Evolutionary conservation across 1,284 basidiomycete genomes (phyloP).

Genomic region (Paramarasmius palmivorus): DNA sequence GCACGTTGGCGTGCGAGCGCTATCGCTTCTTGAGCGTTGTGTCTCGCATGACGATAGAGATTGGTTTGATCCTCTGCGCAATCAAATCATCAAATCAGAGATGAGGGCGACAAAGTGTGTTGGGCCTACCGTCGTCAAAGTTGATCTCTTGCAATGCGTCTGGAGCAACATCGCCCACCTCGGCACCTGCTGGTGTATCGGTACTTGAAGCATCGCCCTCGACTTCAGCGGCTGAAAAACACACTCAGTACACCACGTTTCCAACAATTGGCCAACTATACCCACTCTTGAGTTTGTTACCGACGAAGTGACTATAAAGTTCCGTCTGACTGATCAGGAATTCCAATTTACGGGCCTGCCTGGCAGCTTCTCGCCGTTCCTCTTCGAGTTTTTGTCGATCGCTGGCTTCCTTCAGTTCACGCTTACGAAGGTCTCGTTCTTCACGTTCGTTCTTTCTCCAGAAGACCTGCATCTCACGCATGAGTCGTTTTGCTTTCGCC

Average conservation of each 20-base stretch:
- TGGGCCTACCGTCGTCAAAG: constrained; percentile 86
- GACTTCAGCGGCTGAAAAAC: constrained; percentile 75
- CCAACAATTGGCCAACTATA: constrained; percentile 17
- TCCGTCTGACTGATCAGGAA: constrained; percentile 99
- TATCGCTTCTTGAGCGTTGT: constrained; percentile 91
- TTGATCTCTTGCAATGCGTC: constrained; percentile 77
- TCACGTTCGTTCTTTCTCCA: constrained; percentile 99
- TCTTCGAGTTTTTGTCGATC: constrained; percentile 93
- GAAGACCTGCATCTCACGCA: constrained; percentile 95
- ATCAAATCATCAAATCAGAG: background rate
- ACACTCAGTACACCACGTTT: constrained; percentile 18
- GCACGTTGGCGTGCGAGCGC: constrained; percentile 82
- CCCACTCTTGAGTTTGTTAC: constrained; percentile 96
- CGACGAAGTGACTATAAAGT: constrained; percentile 98
- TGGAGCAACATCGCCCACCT: constrained; percentile 54
- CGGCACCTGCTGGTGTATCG: constrained; percentile 58
- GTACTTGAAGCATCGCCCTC: constrained; percentile 57
- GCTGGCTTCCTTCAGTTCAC: constrained; percentile 92
- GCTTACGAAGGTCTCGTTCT: constrained; percentile 90
- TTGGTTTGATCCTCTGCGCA: constrained; percentile 85
- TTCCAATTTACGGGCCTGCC: constrained; percentile 96
- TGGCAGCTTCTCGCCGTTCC: constrained; percentile 93
- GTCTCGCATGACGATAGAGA: constrained; percentile 84
- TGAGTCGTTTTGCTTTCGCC: constrained; percentile 83
- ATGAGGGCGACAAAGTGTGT: constrained; percentile 1